phyloP scores from a whole-genome alignment of 1,139 yeast species.

The Suhomyces bolitotheri region DNA sequence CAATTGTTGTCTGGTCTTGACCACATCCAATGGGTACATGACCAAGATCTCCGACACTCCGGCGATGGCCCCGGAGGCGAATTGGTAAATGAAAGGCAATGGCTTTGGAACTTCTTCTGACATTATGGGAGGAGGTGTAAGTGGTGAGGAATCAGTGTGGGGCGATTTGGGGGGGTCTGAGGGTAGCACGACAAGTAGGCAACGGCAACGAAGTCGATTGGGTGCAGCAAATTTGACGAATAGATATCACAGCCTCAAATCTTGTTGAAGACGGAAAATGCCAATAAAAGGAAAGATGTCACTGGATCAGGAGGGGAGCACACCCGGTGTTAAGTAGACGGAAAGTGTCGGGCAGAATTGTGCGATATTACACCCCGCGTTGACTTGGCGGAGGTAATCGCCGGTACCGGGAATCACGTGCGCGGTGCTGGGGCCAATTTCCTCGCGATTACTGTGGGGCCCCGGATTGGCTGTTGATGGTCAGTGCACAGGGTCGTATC shows the following conservation, averaged over 20 bases:
- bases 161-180: no score
- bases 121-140: constrained; percentile 22
- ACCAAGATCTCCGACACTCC: constrained; percentile 96
- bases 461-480: neutral
- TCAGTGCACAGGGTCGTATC: neutral
- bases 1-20: constrained; percentile 95
- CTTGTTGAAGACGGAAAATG: no score
- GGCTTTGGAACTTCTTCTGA: constrained; percentile 34
- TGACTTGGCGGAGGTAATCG: constrained; percentile 1
- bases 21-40: constrained; percentile 98
- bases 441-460: neutral
- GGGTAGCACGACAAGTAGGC: no score
- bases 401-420: constrained; percentile 10
- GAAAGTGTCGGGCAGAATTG: constrained; percentile 7
- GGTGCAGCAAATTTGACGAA: no score
- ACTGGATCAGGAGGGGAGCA: constrained; percentile 4
- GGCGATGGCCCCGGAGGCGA: constrained; percentile 93
- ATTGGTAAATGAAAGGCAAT: constrained; percentile 87
- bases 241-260: no score
- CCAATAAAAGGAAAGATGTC: neutral
- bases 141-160: no score
- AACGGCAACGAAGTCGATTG: no score
- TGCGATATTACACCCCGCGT: constrained; percentile 4
- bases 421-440: neutral
- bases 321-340: constrained; percentile 8